Evolutionary conservation across 1,284 basidiomycete genomes (phyloP), one percentile per base, ranked within the genome.

Genomic region (Moesziomyces aphidis): DNA sequence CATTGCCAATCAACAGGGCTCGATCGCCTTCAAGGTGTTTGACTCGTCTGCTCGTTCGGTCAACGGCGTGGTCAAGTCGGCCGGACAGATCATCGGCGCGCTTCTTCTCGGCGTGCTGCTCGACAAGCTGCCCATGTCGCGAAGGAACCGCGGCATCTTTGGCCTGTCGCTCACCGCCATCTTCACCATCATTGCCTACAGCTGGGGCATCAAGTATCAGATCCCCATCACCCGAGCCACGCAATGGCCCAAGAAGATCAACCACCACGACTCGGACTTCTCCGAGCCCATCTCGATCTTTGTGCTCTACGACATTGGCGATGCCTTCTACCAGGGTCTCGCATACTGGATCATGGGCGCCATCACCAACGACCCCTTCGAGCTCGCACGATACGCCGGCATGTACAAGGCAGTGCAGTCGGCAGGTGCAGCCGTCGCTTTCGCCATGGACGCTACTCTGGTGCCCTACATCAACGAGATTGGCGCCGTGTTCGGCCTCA

Each of bases 381-480:
- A 78, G 57, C 72, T 80, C 15, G 78, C 78, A 17, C 64, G 62
- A 13, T 63, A 71, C 23, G 75, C 78, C 4, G 78, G 78, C 19
- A 61, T 77, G 53, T 75, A 75, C 67, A 77, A 77, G 50, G 69
- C 62, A 24, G 57, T 80, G 6, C 78, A 80, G 62, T 77, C 75
- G 8, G 74, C 75, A 9, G 78, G 78, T 36, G 65, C 67, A 22
- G 74, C 73, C 19, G 63, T 49, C 17, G 78, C 74, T 22, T 80
- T 70, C 48, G 74, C 57, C 21, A 52, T 79, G 53, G 78, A 80
- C 50, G 66, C 66, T 15, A 61, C 56, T 13, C 3, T 11, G 24
- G 56, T 69, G n/a, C 55, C 55, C 17, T 69, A 62, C 52, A 63
- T 69, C 46, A 62, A 59, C 66, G 66, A 69, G 60, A 61, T 69